These are phyloP conservation scores for Aspergillus proliferans DNA, from an alignment of 2,329 filamentous ascomycete species.

Conservation along the genomic window DNA sequence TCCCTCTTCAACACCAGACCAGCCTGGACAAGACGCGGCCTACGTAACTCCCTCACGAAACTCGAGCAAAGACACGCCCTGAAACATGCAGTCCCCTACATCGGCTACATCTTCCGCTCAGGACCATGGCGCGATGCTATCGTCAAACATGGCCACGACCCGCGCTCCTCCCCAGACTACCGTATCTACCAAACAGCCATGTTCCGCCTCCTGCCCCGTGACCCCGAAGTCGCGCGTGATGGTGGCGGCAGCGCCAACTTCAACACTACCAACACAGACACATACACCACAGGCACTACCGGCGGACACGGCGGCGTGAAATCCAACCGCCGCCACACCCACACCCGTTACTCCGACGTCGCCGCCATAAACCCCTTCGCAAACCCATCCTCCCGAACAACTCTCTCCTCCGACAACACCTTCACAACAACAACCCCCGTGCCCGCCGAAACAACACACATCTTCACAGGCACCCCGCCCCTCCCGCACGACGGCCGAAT, in stretches of 20 bases:
- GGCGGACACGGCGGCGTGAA: too few species aligned
- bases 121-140: slow-evolving; percentile 89
- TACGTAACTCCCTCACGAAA: slow-evolving; percentile 63
- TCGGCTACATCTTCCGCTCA: slow-evolving; percentile 85
- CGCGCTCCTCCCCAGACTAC: slow-evolving; percentile 67
- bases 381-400: neutral
- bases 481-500: slow-evolving; percentile 77
- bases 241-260: slow-evolving; percentile 9
- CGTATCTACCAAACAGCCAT: slow-evolving; percentile 83
- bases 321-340: slow-evolving; percentile 19
- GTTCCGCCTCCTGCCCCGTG: slow-evolving; percentile 60
- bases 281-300: too few species aligned
- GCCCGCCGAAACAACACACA: slow-evolving; percentile 44
- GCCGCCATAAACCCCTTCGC: neutral
- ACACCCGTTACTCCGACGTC: slow-evolving; percentile 16
- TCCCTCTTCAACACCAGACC: slow-evolving; percentile 66
- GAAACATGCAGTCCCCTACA: slow-evolving; percentile 72
- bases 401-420: slow-evolving; percentile 4
- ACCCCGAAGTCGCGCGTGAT: slow-evolving; percentile 27
- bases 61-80: slow-evolving; percentile 51
- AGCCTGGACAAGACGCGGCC: slow-evolving; percentile 77
- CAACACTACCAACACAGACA: neutral
- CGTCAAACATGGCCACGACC: slow-evolving; percentile 79
- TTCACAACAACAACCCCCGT: slow-evolving; percentile 3
- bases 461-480: slow-evolving; percentile 70